Percentiles rank a stretch among this genome's conserved stretches.
These are phyloP conservation scores for Cenchrus fungigraminus DNA, from an alignment of 176 grass and related monocot species.

Conservation along the genomic window DNA sequence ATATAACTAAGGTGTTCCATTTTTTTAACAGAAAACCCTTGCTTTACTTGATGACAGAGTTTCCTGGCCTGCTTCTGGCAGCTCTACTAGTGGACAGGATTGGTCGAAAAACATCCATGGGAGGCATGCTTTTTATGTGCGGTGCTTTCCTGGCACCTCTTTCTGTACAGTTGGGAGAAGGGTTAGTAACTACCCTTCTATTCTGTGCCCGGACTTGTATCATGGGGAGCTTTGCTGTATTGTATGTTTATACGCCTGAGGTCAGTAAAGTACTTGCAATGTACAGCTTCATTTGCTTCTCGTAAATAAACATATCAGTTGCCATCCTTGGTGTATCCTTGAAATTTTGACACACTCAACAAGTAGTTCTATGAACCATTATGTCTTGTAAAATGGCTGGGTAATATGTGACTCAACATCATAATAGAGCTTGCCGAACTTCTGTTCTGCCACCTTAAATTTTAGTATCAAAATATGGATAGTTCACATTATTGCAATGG, in stretches of 20 bases:
- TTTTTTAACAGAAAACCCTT: constrained; percentile 1
- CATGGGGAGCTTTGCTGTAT: constrained; percentile 55
- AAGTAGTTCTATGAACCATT: background rate
- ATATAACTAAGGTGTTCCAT: background rate
- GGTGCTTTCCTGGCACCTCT: constrained; percentile 53
- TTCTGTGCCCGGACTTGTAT: constrained; percentile 72
- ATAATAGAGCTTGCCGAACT: background rate
- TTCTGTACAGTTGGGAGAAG: constrained; percentile 49
- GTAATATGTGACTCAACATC: background rate
- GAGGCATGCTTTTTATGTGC: constrained; percentile 52
- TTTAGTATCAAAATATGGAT: background rate
- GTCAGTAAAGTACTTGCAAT: constrained; percentile 36
- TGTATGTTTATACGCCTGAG: constrained; percentile 70
- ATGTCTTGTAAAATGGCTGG: background rate
- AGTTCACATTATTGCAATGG: background rate
- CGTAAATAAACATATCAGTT: background rate
- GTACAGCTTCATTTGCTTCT: background rate
- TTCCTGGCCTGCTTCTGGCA: constrained; percentile 65
- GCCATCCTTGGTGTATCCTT: background rate
- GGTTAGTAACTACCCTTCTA: constrained; percentile 55
- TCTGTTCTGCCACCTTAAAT: background rate
- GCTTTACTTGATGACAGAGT: constrained; percentile 51
- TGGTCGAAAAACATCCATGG: constrained; percentile 71
- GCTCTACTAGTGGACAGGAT: constrained; percentile 66
- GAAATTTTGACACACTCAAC: background rate